Conservation (phyloP, 2,329 filamentous ascomycete species). For the Periglandula ipomoeae region DNA sequence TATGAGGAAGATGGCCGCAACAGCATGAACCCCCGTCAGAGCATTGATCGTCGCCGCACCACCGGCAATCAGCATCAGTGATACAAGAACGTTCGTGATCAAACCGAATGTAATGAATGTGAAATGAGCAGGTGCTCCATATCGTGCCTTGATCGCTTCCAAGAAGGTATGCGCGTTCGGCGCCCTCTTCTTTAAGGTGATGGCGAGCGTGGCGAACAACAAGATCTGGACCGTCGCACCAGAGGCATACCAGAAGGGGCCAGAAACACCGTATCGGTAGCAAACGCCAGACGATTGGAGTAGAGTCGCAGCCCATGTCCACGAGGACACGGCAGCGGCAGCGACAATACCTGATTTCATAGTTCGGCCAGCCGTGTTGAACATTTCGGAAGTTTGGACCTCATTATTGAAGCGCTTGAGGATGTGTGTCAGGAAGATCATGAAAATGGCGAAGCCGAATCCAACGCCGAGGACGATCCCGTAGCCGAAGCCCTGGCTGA, state of each 20-base stretch:
- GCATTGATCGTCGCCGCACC: slow-evolving; percentile 51
- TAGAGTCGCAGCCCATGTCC: slow-evolving; percentile 86
- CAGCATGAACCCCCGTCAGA: slow-evolving; percentile 42
- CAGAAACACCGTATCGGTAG: slow-evolving; percentile 65
- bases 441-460: slow-evolving; percentile 63
- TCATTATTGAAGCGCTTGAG: slow-evolving; percentile 55
- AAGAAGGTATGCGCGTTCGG: slow-evolving; percentile 83
- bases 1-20: slow-evolving; percentile 52
- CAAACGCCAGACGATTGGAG: slow-evolving; percentile 74
- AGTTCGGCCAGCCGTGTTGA: slow-evolving; percentile 77
- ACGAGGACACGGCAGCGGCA: slow-evolving; percentile 82
- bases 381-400: slow-evolving; percentile 85
- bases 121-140: slow-evolving; percentile 60
- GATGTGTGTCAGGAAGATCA: slow-evolving; percentile 65
- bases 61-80: slow-evolving; percentile 80
- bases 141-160: slow-evolving; percentile 73
- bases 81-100: slow-evolving; percentile 80
- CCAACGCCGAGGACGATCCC: slow-evolving; percentile 69
- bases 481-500: slow-evolving; percentile 61
- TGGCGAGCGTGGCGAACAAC: slow-evolving; percentile 81
- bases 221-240: slow-evolving; percentile 82
- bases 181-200: slow-evolving; percentile 77
- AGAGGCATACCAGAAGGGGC: slow-evolving; percentile 51
- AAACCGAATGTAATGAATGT: slow-evolving; percentile 78
- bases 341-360: slow-evolving; percentile 85